Percentiles rank a stretch among this genome's conserved stretches.
Evolutionary conservation across 1,284 basidiomycete genomes (phyloP).

Genomic region (Rhodotorula sp.): DNA sequence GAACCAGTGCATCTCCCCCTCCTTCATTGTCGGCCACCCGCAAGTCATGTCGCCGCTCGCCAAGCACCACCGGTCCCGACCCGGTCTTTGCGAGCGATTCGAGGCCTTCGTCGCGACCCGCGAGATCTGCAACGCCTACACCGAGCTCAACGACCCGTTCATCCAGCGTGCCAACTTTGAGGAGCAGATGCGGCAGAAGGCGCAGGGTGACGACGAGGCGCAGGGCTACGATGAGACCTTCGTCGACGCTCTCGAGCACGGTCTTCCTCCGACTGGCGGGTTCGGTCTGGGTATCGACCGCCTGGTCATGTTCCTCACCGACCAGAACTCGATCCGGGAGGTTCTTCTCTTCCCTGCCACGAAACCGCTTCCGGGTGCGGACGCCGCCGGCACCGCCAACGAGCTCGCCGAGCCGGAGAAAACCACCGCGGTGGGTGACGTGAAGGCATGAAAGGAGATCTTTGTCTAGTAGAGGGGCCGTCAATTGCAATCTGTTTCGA

Average conservation of each 20-base stretch:
- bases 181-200: constrained; percentile 89
- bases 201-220: constrained; percentile 94
- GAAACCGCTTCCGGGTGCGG: constrained; percentile 40
- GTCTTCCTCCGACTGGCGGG: constrained; percentile 93
- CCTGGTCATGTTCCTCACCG: constrained; percentile 66
- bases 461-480: neutral
- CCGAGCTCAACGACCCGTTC: constrained; percentile 97
- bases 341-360: constrained; percentile 40
- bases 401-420: constrained; percentile 10
- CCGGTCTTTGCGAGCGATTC: constrained; percentile 96
- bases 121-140: constrained; percentile 97
- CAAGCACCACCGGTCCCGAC: constrained; percentile 89
- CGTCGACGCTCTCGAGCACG: constrained; percentile 73
- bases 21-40: constrained; percentile 98
- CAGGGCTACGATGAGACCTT: constrained; percentile 95
- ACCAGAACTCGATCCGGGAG: constrained; percentile 60
- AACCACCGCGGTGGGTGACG: constrained; percentile 21
- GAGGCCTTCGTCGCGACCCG: constrained; percentile 98
- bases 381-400: constrained; percentile 1
- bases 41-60: constrained; percentile 99
- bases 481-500: neutral
- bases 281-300: constrained; percentile 92
- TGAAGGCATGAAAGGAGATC: constrained; percentile 18
- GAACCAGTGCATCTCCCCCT: constrained; percentile 90
- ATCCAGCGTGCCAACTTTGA: constrained; percentile 95